Conservation (phyloP, 192 early-diverging fungal species). For the Globomyces pollinis-pini region DNA sequence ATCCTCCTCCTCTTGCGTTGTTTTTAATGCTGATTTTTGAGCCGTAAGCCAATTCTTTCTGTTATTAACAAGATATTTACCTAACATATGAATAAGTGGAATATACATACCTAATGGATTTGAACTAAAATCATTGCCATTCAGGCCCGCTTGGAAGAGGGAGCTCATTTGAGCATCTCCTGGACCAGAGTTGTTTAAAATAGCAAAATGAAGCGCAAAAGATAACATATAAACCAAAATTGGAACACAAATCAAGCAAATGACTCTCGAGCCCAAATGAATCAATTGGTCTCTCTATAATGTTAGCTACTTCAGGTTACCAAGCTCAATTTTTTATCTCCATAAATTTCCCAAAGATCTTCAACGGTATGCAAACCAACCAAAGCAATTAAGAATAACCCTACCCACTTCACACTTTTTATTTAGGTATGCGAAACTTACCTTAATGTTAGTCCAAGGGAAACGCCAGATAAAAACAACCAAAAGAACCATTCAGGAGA, state of each 20-base stretch:
- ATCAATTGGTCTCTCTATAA: conserved; percentile 47
- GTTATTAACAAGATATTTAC: too few relatives aligned
- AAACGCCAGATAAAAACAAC: conserved; percentile 76
- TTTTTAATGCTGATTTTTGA: conserved; percentile 81
- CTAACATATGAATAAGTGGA: not conserved
- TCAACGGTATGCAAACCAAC: conserved; percentile 90
- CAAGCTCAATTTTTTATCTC: conserved; percentile 56
- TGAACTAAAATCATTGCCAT: conserved; percentile 66
- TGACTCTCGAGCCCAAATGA: conserved; percentile 82
- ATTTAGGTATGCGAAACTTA: not conserved
- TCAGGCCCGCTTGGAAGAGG: conserved; percentile 88
- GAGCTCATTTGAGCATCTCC: conserved; percentile 93
- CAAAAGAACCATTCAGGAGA: conserved; percentile 82
- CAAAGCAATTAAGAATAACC: conserved; percentile 80
- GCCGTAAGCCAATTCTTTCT: conserved; percentile 91
- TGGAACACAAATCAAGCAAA: conserved; percentile 75
- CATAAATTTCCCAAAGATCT: conserved; percentile 85
- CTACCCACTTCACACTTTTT: conserved; percentile 97
- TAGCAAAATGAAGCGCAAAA: conserved; percentile 82
- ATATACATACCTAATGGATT: conserved; percentile 68
- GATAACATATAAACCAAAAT: conserved; percentile 71
- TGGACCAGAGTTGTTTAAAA: conserved; percentile 70
- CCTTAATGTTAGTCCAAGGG: conserved; percentile 67
- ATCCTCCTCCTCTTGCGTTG: conserved; percentile 70
- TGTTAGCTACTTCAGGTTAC: conserved; percentile 7